Base-by-base conservation (phyloP, 768 basidiomycete species). In the Pisolithus albus region DNA sequence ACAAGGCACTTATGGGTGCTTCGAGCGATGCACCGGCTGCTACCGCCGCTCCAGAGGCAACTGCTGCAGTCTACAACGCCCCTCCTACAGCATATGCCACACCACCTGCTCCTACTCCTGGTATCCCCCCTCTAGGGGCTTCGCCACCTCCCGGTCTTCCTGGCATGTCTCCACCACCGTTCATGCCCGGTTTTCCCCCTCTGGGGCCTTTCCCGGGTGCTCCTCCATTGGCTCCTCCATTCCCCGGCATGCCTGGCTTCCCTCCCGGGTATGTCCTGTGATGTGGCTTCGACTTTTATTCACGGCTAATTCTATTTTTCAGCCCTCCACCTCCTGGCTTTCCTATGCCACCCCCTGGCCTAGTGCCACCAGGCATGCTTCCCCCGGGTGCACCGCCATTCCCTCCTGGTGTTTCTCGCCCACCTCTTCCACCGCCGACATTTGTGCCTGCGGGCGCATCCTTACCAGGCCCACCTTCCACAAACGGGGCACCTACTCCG, bases 1-100 rank as follows among this genome's bases (percentile, higher is more conserved):
- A 98, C 70, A 92, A 86, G 65, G 86, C 86, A 7, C 77, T 98
- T 41, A 97, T 99, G 95, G 87, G 88, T 23, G 77, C 72, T 7
- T 72, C 78, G 5, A 56, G 64, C 9, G 59, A 74, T 7, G 64
- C 70, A 19, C 57, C 68, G 13, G 45, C 56, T n/a, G 49, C 67
- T 18, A 46, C 68, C 10, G 57, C 71, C 13, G 61, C 74, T 2
- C 61, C 72, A 10, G 75, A 74, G 46, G 62, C 72, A 11, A 72
- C 73, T n/a, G 72, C 79, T 34, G 79, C 75, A 4, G 88, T 92
- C 0, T 90, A 85, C 59, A 81, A 81, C 19, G 87, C 84, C 28
- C 81, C 84, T 2, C 81, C 89, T 0, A 86, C 87, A 59, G 73
- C 86, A 1, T 92, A 91, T 59, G 72, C 75, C 16, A 64, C 64